Percentiles rank a stretch among this genome's conserved stretches.
Evolutionary conservation across 306 rosid species (phyloP).

Genomic region (Lithocarpus polystachyus): DNA sequence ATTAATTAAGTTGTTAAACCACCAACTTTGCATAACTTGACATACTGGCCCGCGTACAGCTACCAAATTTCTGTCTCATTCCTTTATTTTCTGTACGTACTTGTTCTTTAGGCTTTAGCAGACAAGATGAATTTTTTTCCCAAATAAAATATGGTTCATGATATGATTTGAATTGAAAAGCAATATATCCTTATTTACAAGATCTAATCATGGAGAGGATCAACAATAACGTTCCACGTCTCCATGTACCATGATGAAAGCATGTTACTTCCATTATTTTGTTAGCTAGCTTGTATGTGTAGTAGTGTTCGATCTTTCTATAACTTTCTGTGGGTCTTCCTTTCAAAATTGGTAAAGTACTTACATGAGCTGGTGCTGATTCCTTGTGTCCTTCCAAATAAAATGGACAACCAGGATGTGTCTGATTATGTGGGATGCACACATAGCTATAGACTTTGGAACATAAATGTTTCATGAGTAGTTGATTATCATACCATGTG

Average conservation of each 20-base stretch:
- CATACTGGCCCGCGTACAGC: not conserved
- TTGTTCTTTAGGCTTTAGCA: not conserved
- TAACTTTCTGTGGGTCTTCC: not conserved
- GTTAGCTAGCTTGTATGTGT: not conserved
- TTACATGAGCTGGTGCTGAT: constrained; percentile 45
- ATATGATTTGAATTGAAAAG: too few relatives aligned
- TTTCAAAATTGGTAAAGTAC: constrained; percentile 24
- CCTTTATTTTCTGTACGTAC: not conserved
- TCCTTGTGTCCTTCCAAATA: constrained; percentile 34
- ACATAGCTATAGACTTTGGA: not conserved
- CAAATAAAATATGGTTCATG: too few relatives aligned
- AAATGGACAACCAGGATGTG: constrained; percentile 7
- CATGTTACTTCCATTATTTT: not conserved
- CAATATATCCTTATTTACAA: too few relatives aligned
- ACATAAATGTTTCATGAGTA: too few relatives aligned
- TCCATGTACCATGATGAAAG: not conserved
- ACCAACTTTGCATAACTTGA: not conserved
- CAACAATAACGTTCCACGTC: not conserved
- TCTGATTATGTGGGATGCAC: constrained; percentile 3
- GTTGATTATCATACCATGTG: too few relatives aligned
- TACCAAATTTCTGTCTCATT: not conserved
- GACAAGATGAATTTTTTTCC: not conserved
- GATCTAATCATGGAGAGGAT: too few relatives aligned
- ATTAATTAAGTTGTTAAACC: not conserved
- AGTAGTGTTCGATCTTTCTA: not conserved